phyloP scores from a whole-genome alignment of 768 basidiomycete species.

The Crassisporium funariophilum region DNA sequence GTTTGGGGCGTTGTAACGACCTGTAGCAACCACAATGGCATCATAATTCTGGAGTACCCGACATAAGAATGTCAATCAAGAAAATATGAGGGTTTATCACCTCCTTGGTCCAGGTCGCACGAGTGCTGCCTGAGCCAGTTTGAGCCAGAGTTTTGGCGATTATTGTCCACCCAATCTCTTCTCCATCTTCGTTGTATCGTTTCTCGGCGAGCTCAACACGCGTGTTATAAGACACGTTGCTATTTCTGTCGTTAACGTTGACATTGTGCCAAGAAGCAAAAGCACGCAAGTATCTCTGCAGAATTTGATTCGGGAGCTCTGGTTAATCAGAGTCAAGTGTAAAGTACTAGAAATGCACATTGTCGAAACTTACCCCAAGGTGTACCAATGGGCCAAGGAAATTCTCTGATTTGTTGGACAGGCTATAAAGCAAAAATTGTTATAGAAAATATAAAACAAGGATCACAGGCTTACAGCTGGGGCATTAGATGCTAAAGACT shows the following conservation, averaged over 20 bases:
- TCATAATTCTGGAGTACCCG: conserved; percentile 32
- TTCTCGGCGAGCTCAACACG: conserved; percentile 51
- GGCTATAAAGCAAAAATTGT: conserved; percentile 14
- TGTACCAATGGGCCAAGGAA: conserved; percentile 32
- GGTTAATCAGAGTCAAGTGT: background rate
- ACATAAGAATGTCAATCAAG: conserved; percentile 7
- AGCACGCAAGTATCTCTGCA: conserved; percentile 40
- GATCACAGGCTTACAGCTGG: conserved; percentile 29
- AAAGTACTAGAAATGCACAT: background rate
- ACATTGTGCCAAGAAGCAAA: conserved; percentile 44
- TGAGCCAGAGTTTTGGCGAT: conserved; percentile 33
- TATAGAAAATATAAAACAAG: background rate
- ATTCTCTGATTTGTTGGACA: conserved; percentile 33
- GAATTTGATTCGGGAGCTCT: conserved; percentile 36
- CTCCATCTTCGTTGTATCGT: conserved; percentile 25
- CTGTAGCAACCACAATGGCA: conserved; percentile 35
- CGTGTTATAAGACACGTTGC: conserved; percentile 44
- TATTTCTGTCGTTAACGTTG: conserved; percentile 44
- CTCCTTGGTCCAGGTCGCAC: conserved; percentile 40
- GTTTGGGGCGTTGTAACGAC: conserved; percentile 37
- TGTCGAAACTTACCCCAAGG: conserved; percentile 38
- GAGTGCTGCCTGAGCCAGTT: conserved; percentile 16
- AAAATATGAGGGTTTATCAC: conserved; percentile 20
- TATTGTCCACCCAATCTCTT: conserved; percentile 37
- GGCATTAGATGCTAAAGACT: conserved; percentile 34